These are phyloP conservation scores for Nasturtium officinale DNA, from an alignment of 345 rosid genomes.

Conservation along the genomic window DNA sequence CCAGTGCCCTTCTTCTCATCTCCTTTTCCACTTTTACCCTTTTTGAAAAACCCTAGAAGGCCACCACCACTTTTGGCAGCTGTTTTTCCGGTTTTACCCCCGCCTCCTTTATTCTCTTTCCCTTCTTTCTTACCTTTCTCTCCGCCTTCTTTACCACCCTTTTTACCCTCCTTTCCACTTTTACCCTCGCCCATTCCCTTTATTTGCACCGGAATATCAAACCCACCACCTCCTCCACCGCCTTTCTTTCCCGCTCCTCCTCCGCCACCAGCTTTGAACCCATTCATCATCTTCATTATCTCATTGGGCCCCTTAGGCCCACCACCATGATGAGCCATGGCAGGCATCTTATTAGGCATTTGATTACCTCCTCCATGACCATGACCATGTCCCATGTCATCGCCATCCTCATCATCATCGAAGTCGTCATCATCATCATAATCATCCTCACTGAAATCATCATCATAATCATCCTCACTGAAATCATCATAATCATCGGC, in stretches of 20 bases:
- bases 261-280: slow-evolving; percentile 37
- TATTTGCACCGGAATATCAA: slow-evolving; percentile 65
- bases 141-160: slow-evolving; percentile 55
- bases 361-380: slow-evolving; percentile 54
- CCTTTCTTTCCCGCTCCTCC: slow-evolving; percentile 48
- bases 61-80: slow-evolving; percentile 48
- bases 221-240: slow-evolving; percentile 44
- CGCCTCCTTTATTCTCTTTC: slow-evolving; percentile 47
- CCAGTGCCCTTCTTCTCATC: slow-evolving; percentile 35
- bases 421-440: slow-evolving; percentile 57
- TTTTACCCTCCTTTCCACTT: slow-evolving; percentile 46
- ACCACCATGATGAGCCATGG: slow-evolving; percentile 44
- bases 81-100: slow-evolving; percentile 46
- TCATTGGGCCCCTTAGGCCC: slow-evolving; percentile 50
- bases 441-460: slow-evolving; percentile 47
- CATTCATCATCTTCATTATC: slow-evolving; percentile 58
- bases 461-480: slow-evolving; percentile 50
- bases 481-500: slow-evolving; percentile 54
- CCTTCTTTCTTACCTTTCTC: slow-evolving; percentile 46
- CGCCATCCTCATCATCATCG: slow-evolving; percentile 53
- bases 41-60: slow-evolving; percentile 51
- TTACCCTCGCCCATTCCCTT: slow-evolving; percentile 52
- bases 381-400: slow-evolving; percentile 50
- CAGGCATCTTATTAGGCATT: slow-evolving; percentile 48
- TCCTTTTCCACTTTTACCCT: slow-evolving; percentile 50